phyloP scores from a whole-genome alignment of 2,329 filamentous ascomycete genomes.

The Penicillium sp. region DNA sequence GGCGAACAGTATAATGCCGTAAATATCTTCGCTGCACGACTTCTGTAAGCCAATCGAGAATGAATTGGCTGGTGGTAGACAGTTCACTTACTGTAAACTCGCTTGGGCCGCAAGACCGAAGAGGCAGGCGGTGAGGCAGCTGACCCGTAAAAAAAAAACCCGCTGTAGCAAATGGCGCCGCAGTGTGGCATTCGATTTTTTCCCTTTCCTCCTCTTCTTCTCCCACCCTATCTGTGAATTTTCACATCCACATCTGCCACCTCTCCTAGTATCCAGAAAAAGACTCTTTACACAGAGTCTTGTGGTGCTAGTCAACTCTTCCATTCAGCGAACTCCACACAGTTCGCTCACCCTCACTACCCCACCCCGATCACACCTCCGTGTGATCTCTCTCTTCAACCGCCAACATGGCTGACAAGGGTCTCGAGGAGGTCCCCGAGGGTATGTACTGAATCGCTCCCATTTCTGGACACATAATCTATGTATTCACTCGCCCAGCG shows the following conservation, averaged over 20 bases:
- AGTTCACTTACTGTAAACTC: slow-evolving; percentile 9
- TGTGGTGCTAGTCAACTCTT: slow-evolving; percentile 34
- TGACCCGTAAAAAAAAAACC: slow-evolving; percentile 25
- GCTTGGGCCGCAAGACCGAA: slow-evolving; percentile 17
- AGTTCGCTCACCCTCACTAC: slow-evolving; percentile 36
- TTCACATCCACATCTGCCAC: slow-evolving; percentile 21
- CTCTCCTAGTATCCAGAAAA: slow-evolving; percentile 31
- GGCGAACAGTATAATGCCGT: slow-evolving; percentile 1
- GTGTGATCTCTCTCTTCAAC: slow-evolving; percentile 65
- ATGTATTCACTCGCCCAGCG: neutral
- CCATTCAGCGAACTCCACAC: slow-evolving; percentile 30
- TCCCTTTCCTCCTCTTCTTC: slow-evolving; percentile 23
- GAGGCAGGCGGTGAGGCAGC: slow-evolving; percentile 20
- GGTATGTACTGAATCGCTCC: slow-evolving; percentile 61
- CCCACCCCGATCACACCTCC: slow-evolving; percentile 69
- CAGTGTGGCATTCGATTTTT: slow-evolving; percentile 25
- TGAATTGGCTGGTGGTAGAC: neutral
- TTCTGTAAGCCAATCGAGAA: neutral
- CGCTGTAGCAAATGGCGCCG: slow-evolving; percentile 24
- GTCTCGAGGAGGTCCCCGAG: slow-evolving; percentile 97
- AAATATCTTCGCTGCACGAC: slow-evolving; percentile 6
- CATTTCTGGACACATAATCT: neutral
- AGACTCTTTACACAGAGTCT: slow-evolving; percentile 36
- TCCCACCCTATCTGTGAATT: slow-evolving; percentile 26
- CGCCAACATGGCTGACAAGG: slow-evolving; percentile 98